A percentile compares a stretch with the other conserved stretches of the same genome.
phyloP scores from a whole-genome alignment of 1,139 yeast species.

The Meyerozyma carpophila region DNA sequence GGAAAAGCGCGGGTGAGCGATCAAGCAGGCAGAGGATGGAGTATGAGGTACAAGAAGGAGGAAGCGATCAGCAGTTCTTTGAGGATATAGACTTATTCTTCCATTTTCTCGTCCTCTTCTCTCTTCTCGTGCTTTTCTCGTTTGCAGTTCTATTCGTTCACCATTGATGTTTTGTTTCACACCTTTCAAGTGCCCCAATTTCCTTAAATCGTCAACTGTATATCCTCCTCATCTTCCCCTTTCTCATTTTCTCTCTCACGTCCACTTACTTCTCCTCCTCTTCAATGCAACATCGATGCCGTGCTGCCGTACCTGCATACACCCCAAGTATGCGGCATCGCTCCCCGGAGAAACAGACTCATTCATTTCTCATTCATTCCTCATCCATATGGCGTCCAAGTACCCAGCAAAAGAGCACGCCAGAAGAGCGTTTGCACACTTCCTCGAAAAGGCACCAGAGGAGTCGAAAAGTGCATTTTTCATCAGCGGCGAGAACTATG shows the following conservation, averaged over 20 bases:
- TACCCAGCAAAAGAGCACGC: constrained; percentile 81
- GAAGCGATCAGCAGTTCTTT: too few relatives aligned
- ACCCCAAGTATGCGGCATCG: background rate
- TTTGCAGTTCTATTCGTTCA: too few relatives aligned
- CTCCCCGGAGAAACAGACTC: background rate
- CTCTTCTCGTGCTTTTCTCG: too few relatives aligned
- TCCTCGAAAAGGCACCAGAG: constrained; percentile 19
- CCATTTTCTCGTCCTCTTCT: too few relatives aligned
- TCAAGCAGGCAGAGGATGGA: too few relatives aligned
- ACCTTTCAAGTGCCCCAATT: too few relatives aligned
- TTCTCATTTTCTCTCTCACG: background rate
- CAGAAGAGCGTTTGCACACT: constrained; percentile 41
- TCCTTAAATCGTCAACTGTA: too few relatives aligned
- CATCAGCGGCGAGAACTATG: constrained; percentile 62
- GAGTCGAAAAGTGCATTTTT: constrained; percentile 34
- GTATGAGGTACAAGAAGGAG: too few relatives aligned
- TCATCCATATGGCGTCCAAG: constrained; percentile 23
- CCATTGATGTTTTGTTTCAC: too few relatives aligned
- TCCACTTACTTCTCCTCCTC: background rate
- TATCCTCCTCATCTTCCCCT: background rate
- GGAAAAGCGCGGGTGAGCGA: background rate
- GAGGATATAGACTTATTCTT: too few relatives aligned
- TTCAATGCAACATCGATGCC: too few relatives aligned
- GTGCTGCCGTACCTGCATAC: background rate
- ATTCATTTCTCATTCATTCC: background rate